These are phyloP conservation scores for Phaeosphaeriaceae sp. DNA, from an alignment of 2,329 filamentous ascomycete genomes.

Conservation along the genomic window DNA sequence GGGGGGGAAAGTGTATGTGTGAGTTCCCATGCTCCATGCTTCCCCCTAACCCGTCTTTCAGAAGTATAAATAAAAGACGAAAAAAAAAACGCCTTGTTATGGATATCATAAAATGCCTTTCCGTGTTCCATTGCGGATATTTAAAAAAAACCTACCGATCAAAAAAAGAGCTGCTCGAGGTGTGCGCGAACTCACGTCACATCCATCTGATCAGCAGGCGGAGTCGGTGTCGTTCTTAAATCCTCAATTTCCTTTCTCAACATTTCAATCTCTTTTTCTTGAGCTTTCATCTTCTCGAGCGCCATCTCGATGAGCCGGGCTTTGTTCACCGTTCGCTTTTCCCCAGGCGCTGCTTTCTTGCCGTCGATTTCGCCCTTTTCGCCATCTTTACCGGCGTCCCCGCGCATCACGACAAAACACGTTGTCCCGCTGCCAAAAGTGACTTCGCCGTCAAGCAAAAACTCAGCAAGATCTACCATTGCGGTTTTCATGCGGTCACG, in stretches of 20 bases:
- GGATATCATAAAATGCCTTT: too few species aligned
- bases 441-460: conserved; percentile 38
- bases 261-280: conserved; percentile 36
- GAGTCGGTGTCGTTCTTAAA: conserved; percentile 11
- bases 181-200: conserved; percentile 18
- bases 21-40: too few species aligned
- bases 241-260: conserved; percentile 33
- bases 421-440: conserved; percentile 40
- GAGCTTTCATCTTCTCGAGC: conserved; percentile 38
- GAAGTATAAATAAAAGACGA: too few species aligned
- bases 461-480: conserved; percentile 40
- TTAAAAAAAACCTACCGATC: too few species aligned
- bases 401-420: conserved; percentile 38
- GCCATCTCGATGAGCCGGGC: conserved; percentile 40
- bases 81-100: too few species aligned
- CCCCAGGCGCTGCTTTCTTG: conserved; percentile 15
- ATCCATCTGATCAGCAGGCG: conserved; percentile 27
- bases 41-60: too few species aligned
- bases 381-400: conserved; percentile 10
- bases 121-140: too few species aligned
- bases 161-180: too few species aligned
- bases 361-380: conserved; percentile 11
- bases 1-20: too few species aligned
- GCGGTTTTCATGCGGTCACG: conserved; percentile 41
- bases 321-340: conserved; percentile 41